Evolutionary conservation across 345 rosid genomes (phyloP).

Genomic region (Kandelia obovata): DNA sequence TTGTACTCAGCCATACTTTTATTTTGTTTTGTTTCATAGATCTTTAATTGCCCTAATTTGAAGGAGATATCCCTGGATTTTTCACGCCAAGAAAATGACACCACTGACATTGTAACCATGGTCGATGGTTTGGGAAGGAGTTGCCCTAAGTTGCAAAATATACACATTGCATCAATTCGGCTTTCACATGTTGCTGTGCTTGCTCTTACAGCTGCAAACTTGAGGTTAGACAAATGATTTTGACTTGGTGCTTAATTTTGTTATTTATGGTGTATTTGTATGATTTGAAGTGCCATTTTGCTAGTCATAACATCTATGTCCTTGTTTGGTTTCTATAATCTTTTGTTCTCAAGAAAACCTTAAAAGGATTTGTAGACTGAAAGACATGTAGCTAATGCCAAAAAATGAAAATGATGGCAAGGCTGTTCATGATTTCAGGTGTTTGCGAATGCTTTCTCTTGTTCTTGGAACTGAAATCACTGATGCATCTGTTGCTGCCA

Average conservation of each 20-base stretch:
- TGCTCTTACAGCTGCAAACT: constrained; percentile 51
- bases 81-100: constrained; percentile 72
- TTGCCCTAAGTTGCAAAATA: constrained; percentile 72
- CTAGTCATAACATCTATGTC: not conserved
- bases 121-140: constrained; percentile 72
- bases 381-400: not conserved
- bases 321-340: not conserved
- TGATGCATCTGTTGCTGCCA: constrained; percentile 93
- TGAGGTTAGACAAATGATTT: constrained; percentile 48
- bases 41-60: constrained; percentile 79
- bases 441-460: constrained; percentile 85
- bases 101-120: constrained; percentile 62
- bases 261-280: not conserved
- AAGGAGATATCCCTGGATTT: constrained; percentile 83
- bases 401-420: constrained; percentile 4
- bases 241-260: not conserved
- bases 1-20: not conserved
- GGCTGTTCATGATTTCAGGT: constrained; percentile 41
- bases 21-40: constrained; percentile 31
- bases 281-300: not conserved
- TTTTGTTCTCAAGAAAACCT: not conserved
- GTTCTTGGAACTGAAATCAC: constrained; percentile 87
- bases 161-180: constrained; percentile 79
- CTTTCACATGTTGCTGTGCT: constrained; percentile 83
- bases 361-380: not conserved